Conservation (phyloP, 75 land plant species). For the Gnetum montanum region DNA sequence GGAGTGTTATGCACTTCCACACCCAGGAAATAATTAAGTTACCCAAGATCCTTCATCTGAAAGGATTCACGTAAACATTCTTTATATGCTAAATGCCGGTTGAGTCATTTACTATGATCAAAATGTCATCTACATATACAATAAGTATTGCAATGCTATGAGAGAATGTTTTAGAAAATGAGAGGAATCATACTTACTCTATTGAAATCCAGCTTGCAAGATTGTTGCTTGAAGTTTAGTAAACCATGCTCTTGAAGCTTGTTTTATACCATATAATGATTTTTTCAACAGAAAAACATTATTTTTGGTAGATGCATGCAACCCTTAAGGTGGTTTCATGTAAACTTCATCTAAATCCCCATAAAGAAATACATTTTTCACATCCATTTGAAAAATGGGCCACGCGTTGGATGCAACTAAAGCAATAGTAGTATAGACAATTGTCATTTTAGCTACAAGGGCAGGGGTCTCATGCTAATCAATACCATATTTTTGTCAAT, state of each 20-base stretch:
- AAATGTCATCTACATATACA: slow-evolving; percentile 10
- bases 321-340: not conserved
- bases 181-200: slow-evolving; percentile 11
- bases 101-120: not conserved
- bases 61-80: not conserved
- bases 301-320: not conserved
- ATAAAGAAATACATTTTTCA: not conserved
- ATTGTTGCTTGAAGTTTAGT: not conserved
- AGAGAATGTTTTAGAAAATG: slow-evolving; percentile 1
- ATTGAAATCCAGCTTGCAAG: not conserved
- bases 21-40: slow-evolving; percentile 10
- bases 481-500: slow-evolving; percentile 4
- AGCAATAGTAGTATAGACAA: not conserved
- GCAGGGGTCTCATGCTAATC: too few species aligned
- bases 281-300: not conserved
- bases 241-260: not conserved
- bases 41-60: slow-evolving; percentile 13
- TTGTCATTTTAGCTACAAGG: too few species aligned
- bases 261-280: too few species aligned
- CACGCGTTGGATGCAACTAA: slow-evolving; percentile 6
- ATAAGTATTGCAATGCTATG: not conserved
- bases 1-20: slow-evolving; percentile 5
- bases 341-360: not conserved
- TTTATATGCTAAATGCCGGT: not conserved
- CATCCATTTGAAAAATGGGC: slow-evolving; percentile 4